Conservation (phyloP, 257 asterid genomes). For the Ajuga chamaepitys region DNA sequence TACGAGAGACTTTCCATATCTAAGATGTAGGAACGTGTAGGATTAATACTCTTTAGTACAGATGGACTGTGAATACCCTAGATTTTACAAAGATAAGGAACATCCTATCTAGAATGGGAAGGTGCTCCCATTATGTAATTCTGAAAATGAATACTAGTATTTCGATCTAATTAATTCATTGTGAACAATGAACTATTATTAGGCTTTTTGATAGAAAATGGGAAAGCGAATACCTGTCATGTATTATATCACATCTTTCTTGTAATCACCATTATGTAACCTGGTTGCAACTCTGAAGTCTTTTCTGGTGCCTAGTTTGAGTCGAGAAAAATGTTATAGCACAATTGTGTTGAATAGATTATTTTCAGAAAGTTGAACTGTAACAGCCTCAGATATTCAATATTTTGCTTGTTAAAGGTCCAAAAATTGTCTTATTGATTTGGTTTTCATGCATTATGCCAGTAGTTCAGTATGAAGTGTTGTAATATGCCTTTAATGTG, state of each 20-base stretch:
- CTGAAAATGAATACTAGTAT: neutral
- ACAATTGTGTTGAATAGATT: neutral
- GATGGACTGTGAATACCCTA: neutral
- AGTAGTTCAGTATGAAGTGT: neutral
- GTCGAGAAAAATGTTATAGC: neutral
- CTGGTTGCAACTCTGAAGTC: neutral
- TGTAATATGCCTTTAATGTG: neutral
- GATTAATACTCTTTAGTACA: neutral
- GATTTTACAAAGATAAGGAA: neutral
- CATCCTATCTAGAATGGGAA: neutral
- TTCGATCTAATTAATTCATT: neutral
- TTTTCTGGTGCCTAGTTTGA: neutral
- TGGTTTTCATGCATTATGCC: constrained; percentile 4
- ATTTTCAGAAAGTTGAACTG: neutral
- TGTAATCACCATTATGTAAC: neutral
- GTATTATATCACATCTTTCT: too few relatives aligned
- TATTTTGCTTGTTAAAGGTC: neutral
- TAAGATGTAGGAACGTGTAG: neutral
- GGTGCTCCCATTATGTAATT: neutral
- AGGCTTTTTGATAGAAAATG: neutral
- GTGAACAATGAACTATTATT: neutral
- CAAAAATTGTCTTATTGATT: neutral
- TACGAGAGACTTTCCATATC: neutral
- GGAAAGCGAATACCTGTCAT: neutral
- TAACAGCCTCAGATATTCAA: neutral